Evolutionary conservation across 106 monocot species (phyloP).

Genomic region (Apostasia ramifera): DNA sequence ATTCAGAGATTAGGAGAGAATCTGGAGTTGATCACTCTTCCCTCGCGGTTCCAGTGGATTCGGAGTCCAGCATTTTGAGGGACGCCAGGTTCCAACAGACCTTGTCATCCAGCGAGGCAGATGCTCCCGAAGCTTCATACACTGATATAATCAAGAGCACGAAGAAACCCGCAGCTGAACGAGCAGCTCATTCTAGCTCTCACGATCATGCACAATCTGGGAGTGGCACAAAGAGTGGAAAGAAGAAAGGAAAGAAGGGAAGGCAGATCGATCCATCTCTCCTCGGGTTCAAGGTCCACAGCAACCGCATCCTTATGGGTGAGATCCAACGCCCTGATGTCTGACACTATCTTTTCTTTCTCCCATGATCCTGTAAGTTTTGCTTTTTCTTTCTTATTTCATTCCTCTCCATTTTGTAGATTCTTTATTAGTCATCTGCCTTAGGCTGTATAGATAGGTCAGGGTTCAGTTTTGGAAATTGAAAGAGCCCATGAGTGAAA

Average conservation of each 20-base stretch:
- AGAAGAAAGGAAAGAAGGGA: constrained; percentile 75
- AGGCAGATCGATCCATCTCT: constrained; percentile 77
- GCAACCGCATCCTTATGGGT: constrained; percentile 85
- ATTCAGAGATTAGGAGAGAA: constrained; percentile 6
- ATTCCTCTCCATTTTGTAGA: no score
- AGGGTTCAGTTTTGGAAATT: no score
- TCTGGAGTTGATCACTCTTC: neutral
- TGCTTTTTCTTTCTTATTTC: no score
- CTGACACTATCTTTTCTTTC: neutral
- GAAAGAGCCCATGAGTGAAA: no score
- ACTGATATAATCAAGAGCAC: constrained; percentile 52
- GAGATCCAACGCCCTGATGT: constrained; percentile 73
- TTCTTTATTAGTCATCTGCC: no score
- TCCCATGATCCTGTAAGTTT: no score
- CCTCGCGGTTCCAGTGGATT: neutral
- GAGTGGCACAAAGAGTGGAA: constrained; percentile 17
- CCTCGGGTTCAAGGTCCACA: constrained; percentile 77
- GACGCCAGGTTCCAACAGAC: constrained; percentile 14
- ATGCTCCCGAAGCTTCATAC: constrained; percentile 55
- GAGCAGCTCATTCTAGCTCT: constrained; percentile 2
- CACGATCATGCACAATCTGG: constrained; percentile 12
- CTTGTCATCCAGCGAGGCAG: constrained; percentile 32
- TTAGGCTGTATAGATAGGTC: no score
- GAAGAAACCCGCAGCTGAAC: constrained; percentile 13
- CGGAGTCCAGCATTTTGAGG: neutral